Base-by-base conservation (phyloP, 2,329 filamentous ascomycete species). In the Claviceps quebecensis region DNA sequence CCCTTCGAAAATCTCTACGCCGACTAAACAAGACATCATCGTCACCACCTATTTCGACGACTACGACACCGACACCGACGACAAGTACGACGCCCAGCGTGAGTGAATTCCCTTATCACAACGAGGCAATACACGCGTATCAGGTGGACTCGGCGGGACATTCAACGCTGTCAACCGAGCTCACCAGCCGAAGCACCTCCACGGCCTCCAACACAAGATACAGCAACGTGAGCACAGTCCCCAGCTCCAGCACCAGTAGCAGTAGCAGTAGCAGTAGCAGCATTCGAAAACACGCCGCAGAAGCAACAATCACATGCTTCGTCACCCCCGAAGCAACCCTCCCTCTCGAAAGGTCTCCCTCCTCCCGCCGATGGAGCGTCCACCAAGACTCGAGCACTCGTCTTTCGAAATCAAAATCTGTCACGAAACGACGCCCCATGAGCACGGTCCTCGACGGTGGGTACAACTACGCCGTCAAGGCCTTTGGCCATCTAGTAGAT, bases 61-160 rank as follows among this genome's bases (percentile, higher is more conserved):
- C 19, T 17, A 23, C 36, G 3, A 46, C 57, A 13, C 52, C 55
- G 5, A 11, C 40, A 19, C 9, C 17, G 8, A 22, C 19, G 22
- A 17, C 14, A 19, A 17, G 16, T 7, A 17, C 22, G 4, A 45
- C 56, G 11, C 52, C 56, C 0, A 50, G 59, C 1, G 17, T 55
- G 22, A 55, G 57, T 19, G 45, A 54, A 45, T 58, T 56, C 1
- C 56, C 61, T 0, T 72, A 73, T 53, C 72, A 74, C 19, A 19
- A 2, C 50, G 76, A 80, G 57, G 77, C 78, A 29, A 63, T 77
- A 0, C 68, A 78, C 6, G 67, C 64, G 5, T 60, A 60, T 2
- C 60, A 60, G 4, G 37, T 52, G 11, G 19, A 36, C 14, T 51
- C 56, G 0, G 46, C 45, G 13, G 19, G 44, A 8, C 50, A 49